Base-by-base conservation (phyloP, 495 filamentous ascomycete species). In the Amniculicola lignicola region DNA sequence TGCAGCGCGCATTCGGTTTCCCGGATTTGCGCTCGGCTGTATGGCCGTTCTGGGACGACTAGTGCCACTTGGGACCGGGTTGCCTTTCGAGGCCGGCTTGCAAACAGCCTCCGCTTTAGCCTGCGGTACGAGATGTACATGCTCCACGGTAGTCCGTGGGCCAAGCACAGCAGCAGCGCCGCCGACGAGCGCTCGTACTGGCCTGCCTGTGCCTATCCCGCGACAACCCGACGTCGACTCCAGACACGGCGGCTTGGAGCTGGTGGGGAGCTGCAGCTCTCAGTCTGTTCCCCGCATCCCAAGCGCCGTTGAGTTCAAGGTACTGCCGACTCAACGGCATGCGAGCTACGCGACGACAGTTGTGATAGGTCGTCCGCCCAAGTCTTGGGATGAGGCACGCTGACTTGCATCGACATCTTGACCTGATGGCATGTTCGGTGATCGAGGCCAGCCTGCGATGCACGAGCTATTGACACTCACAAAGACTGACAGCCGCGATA, bases 21-120 rank as follows among this genome's bases (percentile, higher is more conserved):
- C 57, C 33, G 57, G 48, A 59, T 59, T 49, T 41, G 41, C 41
- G 21, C 27, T 60, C 57, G 57, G 57, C 40, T 52, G 25, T 39
- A 44, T 44, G 14, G 15, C 51, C 38, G 10, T 15, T 19, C 35
- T 50, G 51, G 40, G 58, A 36, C n/a, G 19, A 14, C 51, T 16
- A 12, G 22, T 16, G 7, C 15, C 14, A 2, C 21, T 25, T 10
- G 48, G 44, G 9, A 11, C 36, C 48, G 48, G 48, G 6, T 51
- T 55, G 29, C 51, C 28, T 55, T 1, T 39, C 33, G 39, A 22
- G n/a, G 48, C 14, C 19, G 19, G 33, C 25, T 42, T n/a, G 11
- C 37, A 38, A 24, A 28, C 12, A 27, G 7, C 9, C 16, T 11
- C 15, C 28, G n/a, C 36, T 33, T 54, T 54, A 54, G 51, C 51